These are phyloP conservation scores for Hibiscus mutabilis DNA, from an alignment of 345 rosid genomes.

Conservation along the genomic window DNA sequence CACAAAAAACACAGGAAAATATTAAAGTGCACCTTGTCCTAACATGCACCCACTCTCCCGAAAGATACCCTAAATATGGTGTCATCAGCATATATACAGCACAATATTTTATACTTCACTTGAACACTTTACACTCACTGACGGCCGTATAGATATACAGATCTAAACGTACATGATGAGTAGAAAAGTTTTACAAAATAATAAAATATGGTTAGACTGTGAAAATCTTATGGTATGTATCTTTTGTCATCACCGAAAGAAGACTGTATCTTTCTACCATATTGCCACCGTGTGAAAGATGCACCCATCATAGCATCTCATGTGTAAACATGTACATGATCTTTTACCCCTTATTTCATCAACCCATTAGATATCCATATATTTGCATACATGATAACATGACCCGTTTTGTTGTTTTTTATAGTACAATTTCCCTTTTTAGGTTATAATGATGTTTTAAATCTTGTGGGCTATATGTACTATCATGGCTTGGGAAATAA, in stretches of 20 bases:
- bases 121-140: not conserved
- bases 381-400: no score
- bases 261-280: not conserved
- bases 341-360: not conserved
- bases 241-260: slow-evolving; percentile 2
- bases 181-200: not conserved
- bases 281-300: not conserved
- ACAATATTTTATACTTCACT: not conserved
- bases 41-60: not conserved
- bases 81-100: not conserved
- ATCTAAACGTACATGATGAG: not conserved
- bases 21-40: not conserved
- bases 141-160: no score
- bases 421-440: slow-evolving; percentile 10
- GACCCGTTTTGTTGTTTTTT: not conserved
- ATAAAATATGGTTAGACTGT: not conserved
- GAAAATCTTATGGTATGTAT: not conserved
- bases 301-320: not conserved
- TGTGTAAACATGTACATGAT: not conserved
- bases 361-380: not conserved
- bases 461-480: not conserved
- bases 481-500: not conserved
- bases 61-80: not conserved
- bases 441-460: not conserved
- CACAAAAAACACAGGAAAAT: no score